Percentiles rank a stretch among this genome's conserved stretches.
Conservation (phyloP, 176 grass and related monocot species). For the Guadua angustifolia region DNA sequence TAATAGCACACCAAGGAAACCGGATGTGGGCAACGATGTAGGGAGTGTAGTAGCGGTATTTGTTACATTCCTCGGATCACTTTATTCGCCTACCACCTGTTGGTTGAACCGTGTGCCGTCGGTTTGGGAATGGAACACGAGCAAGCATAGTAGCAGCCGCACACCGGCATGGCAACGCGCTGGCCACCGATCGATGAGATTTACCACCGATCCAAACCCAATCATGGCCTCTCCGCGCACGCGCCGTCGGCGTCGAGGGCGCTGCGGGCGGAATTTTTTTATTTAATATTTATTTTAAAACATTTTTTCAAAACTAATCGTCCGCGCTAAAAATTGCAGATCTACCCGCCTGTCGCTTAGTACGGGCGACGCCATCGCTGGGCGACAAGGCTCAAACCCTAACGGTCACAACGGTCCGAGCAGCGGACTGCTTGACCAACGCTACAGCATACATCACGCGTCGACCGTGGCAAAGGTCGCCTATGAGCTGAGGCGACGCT, state of each 20-base stretch:
- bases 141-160: not conserved
- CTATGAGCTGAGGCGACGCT: too few species aligned
- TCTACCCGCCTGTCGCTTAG: too few species aligned
- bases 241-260: not conserved
- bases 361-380: too few species aligned
- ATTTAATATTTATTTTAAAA: too few species aligned
- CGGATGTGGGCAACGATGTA: not conserved
- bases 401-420: too few species aligned
- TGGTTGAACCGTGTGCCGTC: not conserved
- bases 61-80: not conserved
- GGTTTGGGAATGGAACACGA: not conserved
- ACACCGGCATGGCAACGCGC: not conserved
- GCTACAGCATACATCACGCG: too few species aligned
- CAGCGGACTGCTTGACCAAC: too few species aligned
- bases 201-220: not conserved
- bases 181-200: not conserved
- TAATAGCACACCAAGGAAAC: slow-evolving; percentile 4
- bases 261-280: too few species aligned
- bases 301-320: too few species aligned
- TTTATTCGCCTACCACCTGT: slow-evolving; percentile 18
- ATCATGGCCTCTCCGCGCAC: not conserved
- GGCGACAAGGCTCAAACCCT: too few species aligned
- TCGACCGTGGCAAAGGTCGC: too few species aligned
- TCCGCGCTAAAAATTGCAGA: too few species aligned
- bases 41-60: not conserved